Conservation (phyloP, 2,329 filamentous ascomycete species). For the Beauveria sp. region DNA sequence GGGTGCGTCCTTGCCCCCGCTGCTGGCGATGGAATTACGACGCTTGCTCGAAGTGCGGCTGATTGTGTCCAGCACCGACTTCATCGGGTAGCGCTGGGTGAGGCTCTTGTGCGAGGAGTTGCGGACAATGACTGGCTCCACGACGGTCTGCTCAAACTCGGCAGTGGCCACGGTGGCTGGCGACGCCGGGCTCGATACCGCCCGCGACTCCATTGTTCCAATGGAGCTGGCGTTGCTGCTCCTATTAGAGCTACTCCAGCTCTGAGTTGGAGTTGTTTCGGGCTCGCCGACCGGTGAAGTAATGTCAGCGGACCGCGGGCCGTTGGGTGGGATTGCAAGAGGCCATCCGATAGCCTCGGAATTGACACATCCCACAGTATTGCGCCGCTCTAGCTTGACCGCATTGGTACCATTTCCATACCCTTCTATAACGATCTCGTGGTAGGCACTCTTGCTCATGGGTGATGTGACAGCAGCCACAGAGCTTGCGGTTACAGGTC, state of each 20-base stretch:
- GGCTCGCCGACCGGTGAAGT: neutral
- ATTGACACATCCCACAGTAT: slow-evolving; percentile 13
- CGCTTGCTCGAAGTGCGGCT: slow-evolving; percentile 7
- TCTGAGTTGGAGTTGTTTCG: neutral
- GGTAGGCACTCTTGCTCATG: slow-evolving; percentile 25
- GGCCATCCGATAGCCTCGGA: slow-evolving; percentile 18
- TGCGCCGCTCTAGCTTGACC: slow-evolving; percentile 20
- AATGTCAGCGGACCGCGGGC: neutral
- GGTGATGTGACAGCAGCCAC: slow-evolving; percentile 15
- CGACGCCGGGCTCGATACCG: neutral
- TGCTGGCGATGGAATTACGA: neutral
- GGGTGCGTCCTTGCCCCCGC: slow-evolving; percentile 7
- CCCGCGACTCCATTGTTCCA: neutral
- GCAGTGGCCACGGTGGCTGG: neutral
- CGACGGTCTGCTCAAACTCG: neutral
- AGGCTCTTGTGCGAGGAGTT: slow-evolving; percentile 12
- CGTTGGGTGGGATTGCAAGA: slow-evolving; percentile 15
- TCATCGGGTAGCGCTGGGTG: slow-evolving; percentile 10
- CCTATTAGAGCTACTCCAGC: neutral
- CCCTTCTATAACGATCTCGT: slow-evolving; percentile 45
- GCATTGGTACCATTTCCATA: slow-evolving; percentile 47
- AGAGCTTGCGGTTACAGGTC: slow-evolving; percentile 18
- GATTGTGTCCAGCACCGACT: slow-evolving; percentile 5
- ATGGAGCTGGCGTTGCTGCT: slow-evolving; percentile 6
- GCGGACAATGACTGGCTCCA: slow-evolving; percentile 10